Evolutionary conservation across 75 land plant species (phyloP).

Genomic region (Chamaecyparis obtusa): DNA sequence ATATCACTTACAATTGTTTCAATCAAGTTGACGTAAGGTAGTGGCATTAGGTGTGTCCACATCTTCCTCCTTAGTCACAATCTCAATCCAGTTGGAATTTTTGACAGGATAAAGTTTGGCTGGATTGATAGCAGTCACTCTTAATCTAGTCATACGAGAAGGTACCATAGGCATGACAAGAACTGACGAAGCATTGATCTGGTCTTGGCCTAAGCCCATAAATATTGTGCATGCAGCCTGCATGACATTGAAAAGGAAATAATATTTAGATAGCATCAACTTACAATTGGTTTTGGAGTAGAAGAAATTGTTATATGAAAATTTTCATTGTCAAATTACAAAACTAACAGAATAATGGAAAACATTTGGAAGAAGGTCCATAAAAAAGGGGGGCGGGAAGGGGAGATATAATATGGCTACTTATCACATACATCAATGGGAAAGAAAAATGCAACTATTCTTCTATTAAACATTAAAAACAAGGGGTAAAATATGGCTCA

Average conservation of each 20-base stretch:
- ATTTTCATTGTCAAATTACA: slow-evolving; percentile 2
- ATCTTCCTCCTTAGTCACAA: slow-evolving; percentile 30
- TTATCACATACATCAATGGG: neutral
- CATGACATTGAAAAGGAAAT: slow-evolving; percentile 15
- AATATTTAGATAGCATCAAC: slow-evolving; percentile 1
- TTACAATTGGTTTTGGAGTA: neutral
- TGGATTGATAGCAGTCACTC: slow-evolving; percentile 40
- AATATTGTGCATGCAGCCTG: slow-evolving; percentile 67
- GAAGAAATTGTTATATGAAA: neutral
- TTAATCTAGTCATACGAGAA: slow-evolving; percentile 76
- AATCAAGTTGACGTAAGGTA: slow-evolving; percentile 5
- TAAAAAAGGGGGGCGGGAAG: neutral
- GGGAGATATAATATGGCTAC: neutral
- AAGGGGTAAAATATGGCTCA: too few relatives aligned
- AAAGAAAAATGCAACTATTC: neutral
- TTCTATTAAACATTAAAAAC: neutral
- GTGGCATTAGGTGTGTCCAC: slow-evolving; percentile 22
- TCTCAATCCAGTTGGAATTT: slow-evolving; percentile 37
- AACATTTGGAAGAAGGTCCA: neutral
- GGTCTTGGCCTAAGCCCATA: slow-evolving; percentile 75
- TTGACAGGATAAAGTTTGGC: slow-evolving; percentile 35
- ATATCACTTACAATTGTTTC: slow-evolving; percentile 1
- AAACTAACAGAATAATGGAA: neutral
- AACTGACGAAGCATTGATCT: slow-evolving; percentile 83
- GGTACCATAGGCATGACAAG: slow-evolving; percentile 98